Conservation (phyloP, 495 filamentous ascomycete genomes). For the Achaetomiella virescens region DNA sequence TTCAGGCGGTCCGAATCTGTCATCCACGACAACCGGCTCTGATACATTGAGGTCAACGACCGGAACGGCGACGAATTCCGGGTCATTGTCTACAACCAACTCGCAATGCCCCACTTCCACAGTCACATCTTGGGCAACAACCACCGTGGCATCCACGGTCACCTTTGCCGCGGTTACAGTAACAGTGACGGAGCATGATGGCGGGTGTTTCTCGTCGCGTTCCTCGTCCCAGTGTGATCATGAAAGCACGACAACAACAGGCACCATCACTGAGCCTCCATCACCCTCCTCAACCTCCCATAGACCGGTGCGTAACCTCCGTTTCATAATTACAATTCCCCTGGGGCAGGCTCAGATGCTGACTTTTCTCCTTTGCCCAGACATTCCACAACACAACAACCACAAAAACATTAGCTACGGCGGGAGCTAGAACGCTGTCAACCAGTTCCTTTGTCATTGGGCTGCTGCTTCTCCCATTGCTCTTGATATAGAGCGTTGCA, state of each 20-base stretch:
- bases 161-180: slow-evolving; percentile 5
- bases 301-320: not conserved
- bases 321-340: too few species aligned
- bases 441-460: not conserved
- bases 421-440: not conserved
- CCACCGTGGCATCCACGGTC: slow-evolving; percentile 9
- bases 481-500: not conserved
- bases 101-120: slow-evolving; percentile 1
- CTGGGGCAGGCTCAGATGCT: not conserved
- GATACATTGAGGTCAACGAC: not conserved
- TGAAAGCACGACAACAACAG: not conserved
- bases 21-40: not conserved
- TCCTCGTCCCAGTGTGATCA: not conserved
- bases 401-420: not conserved
- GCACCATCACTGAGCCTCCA: not conserved
- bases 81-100: not conserved
- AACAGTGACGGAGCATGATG: not conserved
- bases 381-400: not conserved
- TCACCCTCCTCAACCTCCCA: not conserved
- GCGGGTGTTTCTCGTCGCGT: not conserved
- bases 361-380: not conserved
- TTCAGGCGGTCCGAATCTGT: not conserved
- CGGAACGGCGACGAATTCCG: not conserved
- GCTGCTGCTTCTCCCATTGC: not conserved
- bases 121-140: slow-evolving; percentile 15